Percentiles rank a stretch among this genome's conserved stretches.
These are phyloP conservation scores for Yamadazyma akitaensis DNA, from an alignment of 805 yeast species.

Conservation along the genomic window DNA sequence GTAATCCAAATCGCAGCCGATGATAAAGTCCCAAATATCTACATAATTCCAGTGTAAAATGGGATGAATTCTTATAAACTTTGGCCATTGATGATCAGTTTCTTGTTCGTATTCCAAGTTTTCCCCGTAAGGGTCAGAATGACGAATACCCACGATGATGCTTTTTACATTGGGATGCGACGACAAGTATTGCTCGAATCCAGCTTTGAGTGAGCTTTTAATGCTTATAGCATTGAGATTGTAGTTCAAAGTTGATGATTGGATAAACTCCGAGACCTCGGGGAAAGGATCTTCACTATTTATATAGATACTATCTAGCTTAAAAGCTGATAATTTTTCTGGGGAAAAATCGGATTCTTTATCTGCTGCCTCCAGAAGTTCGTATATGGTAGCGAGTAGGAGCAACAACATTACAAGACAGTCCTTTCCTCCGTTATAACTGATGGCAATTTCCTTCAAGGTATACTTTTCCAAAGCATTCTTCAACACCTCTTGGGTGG, in stretches of 20 bases:
- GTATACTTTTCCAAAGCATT: constrained; percentile 25
- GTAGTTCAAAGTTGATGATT: constrained; percentile 50
- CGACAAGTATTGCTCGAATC: constrained; percentile 61
- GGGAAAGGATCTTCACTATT: constrained; percentile 71
- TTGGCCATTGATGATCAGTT: constrained; percentile 93
- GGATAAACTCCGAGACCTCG: constrained; percentile 66
- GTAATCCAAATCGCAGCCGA: constrained; percentile 56
- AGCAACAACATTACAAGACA: constrained; percentile 84
- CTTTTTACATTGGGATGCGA: constrained; percentile 56
- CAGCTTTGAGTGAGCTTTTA: constrained; percentile 56
- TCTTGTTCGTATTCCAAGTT: constrained; percentile 55
- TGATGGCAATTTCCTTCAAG: constrained; percentile 61
- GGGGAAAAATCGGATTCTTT: neutral
- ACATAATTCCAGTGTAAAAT: constrained; percentile 82
- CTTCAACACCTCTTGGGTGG: constrained; percentile 26
- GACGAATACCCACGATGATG: constrained; percentile 82
- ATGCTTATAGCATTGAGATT: constrained; percentile 47
- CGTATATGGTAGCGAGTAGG: constrained; percentile 54
- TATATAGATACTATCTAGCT: constrained; percentile 66
- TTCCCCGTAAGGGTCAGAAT: constrained; percentile 81
- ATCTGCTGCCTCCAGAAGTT: constrained; percentile 13
- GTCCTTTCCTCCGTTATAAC: constrained; percentile 96
- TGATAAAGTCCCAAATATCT: constrained; percentile 82
- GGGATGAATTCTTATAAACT: constrained; percentile 80
- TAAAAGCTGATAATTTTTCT: constrained; percentile 21